Evolutionary conservation across 2,329 filamentous ascomycete species (phyloP), one percentile per base, ranked within the genome.

Genomic region (Beauveria sp.): DNA sequence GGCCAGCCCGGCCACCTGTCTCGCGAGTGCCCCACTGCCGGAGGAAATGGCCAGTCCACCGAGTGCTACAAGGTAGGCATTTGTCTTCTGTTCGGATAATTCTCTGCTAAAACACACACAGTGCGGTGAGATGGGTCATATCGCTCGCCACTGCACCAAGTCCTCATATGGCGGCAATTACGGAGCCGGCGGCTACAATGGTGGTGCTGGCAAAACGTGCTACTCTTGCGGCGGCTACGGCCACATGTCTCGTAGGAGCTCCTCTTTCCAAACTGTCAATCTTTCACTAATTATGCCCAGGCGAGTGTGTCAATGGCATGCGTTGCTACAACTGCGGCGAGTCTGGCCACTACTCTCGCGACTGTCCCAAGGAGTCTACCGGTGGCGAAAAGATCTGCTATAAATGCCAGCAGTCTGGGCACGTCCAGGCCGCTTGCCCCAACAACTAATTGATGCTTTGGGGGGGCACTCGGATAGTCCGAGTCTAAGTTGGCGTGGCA

Each of bases 251-350:
- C 89, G 93, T 83, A 74, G 72, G 83, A 16, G n/a, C 28, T 9
- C 26, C 16, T 16, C n/a, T 6, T 31, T 7, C 14, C 38, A 38
- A 5, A 49, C 3, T 14, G 18, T 43, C 5, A 12, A 18, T 2
- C 28, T 16, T 22, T 28, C 7, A 28, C 69, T 71, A 66, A 71
- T 53, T 55, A 55, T 54, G n/a, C 55, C 22, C 62, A 86, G 84
- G 85, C 69, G 95, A 98, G 80, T 99, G 95, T 80, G 96, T 93
- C 71, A 96, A 98, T 77, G 95, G 95, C 72, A 93, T 96, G 83
- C 98, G 98, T 84, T 99, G 95, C 88, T 99, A 98, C 88, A 97
- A 97, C 87, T 98, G 95, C 69, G 85, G 85, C 73, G 92, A 97
- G 82, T 89, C 93, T 69, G 93, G 95, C 65, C 93, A 98, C 79